Evolutionary conservation across 2,329 filamentous ascomycete genomes (phyloP).

Genomic region (Blastomyces percursus): DNA sequence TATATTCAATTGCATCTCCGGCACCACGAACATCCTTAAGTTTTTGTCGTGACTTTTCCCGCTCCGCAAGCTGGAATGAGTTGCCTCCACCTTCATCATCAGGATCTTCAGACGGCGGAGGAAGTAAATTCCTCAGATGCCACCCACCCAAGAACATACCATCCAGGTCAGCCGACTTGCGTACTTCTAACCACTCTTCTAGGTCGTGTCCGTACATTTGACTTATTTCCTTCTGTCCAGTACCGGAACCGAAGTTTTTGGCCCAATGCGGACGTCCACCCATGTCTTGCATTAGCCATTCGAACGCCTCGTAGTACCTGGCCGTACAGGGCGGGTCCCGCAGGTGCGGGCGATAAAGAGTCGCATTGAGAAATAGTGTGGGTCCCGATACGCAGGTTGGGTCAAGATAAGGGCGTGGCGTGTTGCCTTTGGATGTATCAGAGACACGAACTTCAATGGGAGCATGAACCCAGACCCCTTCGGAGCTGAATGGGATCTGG

Average conservation of each 20-base stretch:
- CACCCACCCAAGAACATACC: conserved; percentile 86
- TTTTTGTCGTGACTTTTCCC: conserved; percentile 27
- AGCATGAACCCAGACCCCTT: conserved; percentile 74
- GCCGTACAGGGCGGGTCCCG: conserved; percentile 63
- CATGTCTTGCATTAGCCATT: conserved; percentile 79
- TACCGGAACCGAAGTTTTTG: conserved; percentile 66
- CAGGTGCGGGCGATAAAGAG: conserved; percentile 72
- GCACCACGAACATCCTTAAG: conserved; percentile 18
- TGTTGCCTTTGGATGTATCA: conserved; percentile 48
- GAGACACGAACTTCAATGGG: conserved; percentile 83
- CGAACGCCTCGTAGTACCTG: conserved; percentile 80
- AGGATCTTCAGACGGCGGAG: conserved; percentile 12
- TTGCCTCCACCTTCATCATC: not conserved
- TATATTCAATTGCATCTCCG: conserved; percentile 34
- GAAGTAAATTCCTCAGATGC: conserved; percentile 60
- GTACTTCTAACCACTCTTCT: conserved; percentile 54
- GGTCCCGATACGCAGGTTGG: conserved; percentile 57
- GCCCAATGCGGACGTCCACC: conserved; percentile 82
- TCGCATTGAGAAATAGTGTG: conserved; percentile 81
- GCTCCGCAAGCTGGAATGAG: conserved; percentile 34
- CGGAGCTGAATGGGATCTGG: conserved; percentile 68
- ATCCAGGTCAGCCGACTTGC: conserved; percentile 58
- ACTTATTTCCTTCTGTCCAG: conserved; percentile 49
- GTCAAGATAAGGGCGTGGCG: conserved; percentile 57
- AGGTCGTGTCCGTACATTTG: conserved; percentile 60